Evolutionary conservation across 768 basidiomycete species (phyloP), one percentile per base, ranked within the genome.

Genomic region (Candolleomyces eurysporus): DNA sequence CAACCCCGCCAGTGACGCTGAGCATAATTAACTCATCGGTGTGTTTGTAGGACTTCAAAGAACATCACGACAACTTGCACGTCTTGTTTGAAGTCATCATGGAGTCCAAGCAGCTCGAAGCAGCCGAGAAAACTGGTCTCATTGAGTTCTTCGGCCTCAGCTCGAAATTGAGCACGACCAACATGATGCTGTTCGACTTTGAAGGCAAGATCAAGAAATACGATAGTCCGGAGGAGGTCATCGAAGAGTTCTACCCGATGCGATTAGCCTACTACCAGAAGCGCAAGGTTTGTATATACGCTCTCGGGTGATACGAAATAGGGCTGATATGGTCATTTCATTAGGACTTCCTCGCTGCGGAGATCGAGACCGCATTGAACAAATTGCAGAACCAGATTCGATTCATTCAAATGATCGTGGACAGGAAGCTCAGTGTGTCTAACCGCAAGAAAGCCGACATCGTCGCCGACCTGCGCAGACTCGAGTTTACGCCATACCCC

Each of bases 161-260:
- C 14, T 75, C 82, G 51, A 92, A 95, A 72, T 76, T 99, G 72
- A 90, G 82, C 73, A 97, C 94, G 16, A 84, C 86, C 71, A 99
- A 99, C 78, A 98, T 99, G 97, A 97, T 98, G 17, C 95, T 94
- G 75, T 99, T 99, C 73, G 96, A 99, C 74, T 84, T 92, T 62
- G 91, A 96, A 17, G 90, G 93, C 66, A 97, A 96, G 79, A 96
- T 99, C 77, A 94, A 89, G 78, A 96, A 89, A 75, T 98, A 98
- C 73, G 78, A 84, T 17, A 84, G 88, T 0, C 86, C 97, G 0
- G 97, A 98, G 70, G 90, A 95, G 65, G 92, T 99, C 57, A 73
- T 98, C 49, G 88, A 92, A 64, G 96, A 97, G 43, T 99, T 97
- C 71, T 99, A 92, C 71, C 91, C 92, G 30, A 77, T 87, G 59